These are phyloP conservation scores for Colletotrichum godetiae DNA, from an alignment of 2,329 filamentous ascomycete genomes.

Conservation along the genomic window DNA sequence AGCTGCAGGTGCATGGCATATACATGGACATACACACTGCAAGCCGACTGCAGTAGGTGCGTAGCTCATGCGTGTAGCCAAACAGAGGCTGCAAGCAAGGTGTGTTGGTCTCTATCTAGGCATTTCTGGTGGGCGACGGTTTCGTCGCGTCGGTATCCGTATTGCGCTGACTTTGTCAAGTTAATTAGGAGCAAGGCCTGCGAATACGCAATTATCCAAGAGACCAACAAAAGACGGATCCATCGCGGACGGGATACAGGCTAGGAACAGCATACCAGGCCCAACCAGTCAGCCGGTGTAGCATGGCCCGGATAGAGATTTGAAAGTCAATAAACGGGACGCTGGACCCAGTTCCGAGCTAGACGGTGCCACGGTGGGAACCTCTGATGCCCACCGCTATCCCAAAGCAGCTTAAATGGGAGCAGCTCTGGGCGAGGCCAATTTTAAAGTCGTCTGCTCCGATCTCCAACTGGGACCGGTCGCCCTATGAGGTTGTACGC, in stretches of 20 bases:
- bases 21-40: neutral
- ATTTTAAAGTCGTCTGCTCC: slow-evolving; percentile 7
- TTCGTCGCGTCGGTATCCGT: neutral
- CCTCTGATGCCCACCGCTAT: neutral
- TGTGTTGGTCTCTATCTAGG: neutral
- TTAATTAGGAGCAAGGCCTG: neutral
- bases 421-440: slow-evolving; percentile 8
- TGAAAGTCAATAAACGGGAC: slow-evolving; percentile 14
- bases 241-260: neutral
- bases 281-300: slow-evolving; percentile 31
- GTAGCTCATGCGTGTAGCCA: neutral
- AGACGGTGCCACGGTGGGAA: slow-evolving; percentile 11
- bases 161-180: neutral
- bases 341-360: slow-evolving; percentile 21
- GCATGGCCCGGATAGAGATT: slow-evolving; percentile 24
- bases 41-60: neutral
- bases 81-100: neutral
- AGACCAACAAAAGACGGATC: neutral
- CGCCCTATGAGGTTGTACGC: slow-evolving; percentile 9
- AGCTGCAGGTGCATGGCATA: slow-evolving; percentile 20
- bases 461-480: neutral
- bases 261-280: slow-evolving; percentile 9
- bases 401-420: slow-evolving; percentile 15
- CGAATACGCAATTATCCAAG: neutral
- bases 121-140: neutral